Percentiles rank a stretch among this genome's conserved stretches.
Evolutionary conservation across 2,329 filamentous ascomycete species (phyloP).

Genomic region (Botrytis medusae): DNA sequence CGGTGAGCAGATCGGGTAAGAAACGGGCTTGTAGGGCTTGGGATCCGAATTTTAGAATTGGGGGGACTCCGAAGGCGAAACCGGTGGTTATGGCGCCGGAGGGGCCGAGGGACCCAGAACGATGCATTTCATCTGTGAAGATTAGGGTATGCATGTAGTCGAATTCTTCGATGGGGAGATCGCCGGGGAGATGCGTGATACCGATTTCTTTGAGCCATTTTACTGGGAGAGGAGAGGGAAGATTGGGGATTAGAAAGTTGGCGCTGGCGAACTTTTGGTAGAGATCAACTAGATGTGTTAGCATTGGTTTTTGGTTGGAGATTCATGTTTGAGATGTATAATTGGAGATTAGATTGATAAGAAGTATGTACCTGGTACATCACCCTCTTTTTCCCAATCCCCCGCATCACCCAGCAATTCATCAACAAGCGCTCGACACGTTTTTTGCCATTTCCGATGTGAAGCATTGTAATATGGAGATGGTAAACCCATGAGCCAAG

Average conservation of each 20-base stretch:
- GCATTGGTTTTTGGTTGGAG: constrained; percentile 44
- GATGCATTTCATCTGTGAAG: constrained; percentile 67
- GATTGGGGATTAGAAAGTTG: constrained; percentile 68
- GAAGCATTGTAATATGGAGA: constrained; percentile 69
- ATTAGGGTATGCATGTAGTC: constrained; percentile 71
- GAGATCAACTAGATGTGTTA: constrained; percentile 45
- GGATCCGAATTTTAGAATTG: background rate
- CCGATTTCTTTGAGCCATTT: constrained; percentile 65
- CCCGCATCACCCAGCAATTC: constrained; percentile 61
- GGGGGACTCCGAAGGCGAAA: background rate
- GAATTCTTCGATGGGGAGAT: constrained; percentile 69
- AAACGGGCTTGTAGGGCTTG: background rate
- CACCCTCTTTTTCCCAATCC: constrained; percentile 66
- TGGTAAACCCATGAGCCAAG: constrained; percentile 68
- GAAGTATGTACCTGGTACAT: constrained; percentile 29
- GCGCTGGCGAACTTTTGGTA: constrained; percentile 63
- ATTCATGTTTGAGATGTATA: background rate
- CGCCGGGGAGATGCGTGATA: constrained; percentile 65
- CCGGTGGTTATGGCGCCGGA: background rate
- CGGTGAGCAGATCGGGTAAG: background rate
- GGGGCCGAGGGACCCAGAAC: constrained; percentile 62
- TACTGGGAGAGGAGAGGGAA: constrained; percentile 68
- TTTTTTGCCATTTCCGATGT: constrained; percentile 66
- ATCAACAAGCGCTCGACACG: constrained; percentile 64
- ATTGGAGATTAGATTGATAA: background rate